Evolutionary conservation across 257 asterid genomes (phyloP), one percentile per base, ranked within the genome.

Genomic region (Voacanga thouarsii): DNA sequence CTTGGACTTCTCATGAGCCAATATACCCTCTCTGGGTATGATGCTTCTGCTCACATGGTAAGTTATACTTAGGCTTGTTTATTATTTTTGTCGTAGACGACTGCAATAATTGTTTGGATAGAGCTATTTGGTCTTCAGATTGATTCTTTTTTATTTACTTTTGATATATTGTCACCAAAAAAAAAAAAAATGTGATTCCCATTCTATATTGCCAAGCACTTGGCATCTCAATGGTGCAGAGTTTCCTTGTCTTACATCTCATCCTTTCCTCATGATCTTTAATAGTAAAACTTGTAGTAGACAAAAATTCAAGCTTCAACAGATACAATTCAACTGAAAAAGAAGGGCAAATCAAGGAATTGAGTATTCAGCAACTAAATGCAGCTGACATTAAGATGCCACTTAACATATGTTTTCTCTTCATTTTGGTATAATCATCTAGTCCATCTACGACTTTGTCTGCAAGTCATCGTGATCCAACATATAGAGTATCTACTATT

Each of bases 31-130:
- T 79, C 97, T 4, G 97, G 98, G 10, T 96, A 93, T 71, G 99
- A 96, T 78, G 98, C 99, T 65, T 96, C 99, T 77, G 98, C 97
- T 24, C 97, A 96, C 86, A 91, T 95, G 98, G 99, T 91, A 80
- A 87, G 93, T 28, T 61, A 6, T 71, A 47, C 41, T 53, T 45
- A 68, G 24, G 16, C 30, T 24, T 55, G 33, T 53, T 39, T 37
- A 6, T 6, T 41, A 7, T 30, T 1, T 8, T 53, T 50, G 41
- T 12, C 3, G 21, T 41, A n/a, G 23, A 37, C 11, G 61, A 41
- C 72, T 67, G 50, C 30, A 9, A 12, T 21, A 67, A 21, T 19
- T 43, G 49, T 67, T 39, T 30, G 8, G 47, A 41, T 41, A 67
- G 15, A 19, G 16, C 7, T 55, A 3, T 6, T 21, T 55, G 24